Base-by-base conservation (phyloP, 768 basidiomycete genomes). In the Termitomyces sp. region DNA sequence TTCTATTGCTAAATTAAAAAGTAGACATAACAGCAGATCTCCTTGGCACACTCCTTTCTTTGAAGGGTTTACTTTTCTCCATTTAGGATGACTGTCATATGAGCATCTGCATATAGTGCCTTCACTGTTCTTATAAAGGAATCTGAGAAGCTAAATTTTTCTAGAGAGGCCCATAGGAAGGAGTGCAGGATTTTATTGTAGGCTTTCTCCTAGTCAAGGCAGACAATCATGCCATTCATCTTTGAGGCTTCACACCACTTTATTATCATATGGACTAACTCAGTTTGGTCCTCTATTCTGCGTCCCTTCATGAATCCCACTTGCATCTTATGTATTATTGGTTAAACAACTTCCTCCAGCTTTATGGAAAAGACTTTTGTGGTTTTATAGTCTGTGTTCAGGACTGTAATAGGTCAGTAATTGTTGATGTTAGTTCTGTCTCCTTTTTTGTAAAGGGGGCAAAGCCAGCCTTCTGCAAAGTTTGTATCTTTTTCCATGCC, bases 1-100 rank as follows among this genome's bases (percentile, higher is more conserved):
- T 8, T 39, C 18, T n/a, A 39, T 13, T 6, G 12, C 18, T n/a
- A 12, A 6, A 2, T 76, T 67, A 42, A 74, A 76, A 0, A 77
- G 67, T 0, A 76, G 67, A 57, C 76, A 76, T 0, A 71, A 76
- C 0, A 78, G 65, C 0, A 74, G 74, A 61, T 76, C 73, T 0
- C 75, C 74, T 59, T 75, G 74, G 0, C 69, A n/a, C 1, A 62
- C 58, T 13, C 61, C 58, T 26, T 58, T 41, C 6, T 18, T 53
- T 12, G 57, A 43, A 10, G 8, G 18, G 34, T 27, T 47, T 12
- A 55, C 12, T 53, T n/a, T 22, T 46, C 18, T 2, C 58, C 58
- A 27, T 62, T 62, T 0, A 62, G 8, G n/a, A 62, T 50, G 5
- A 59, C 18, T 20, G 5, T 20, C 1, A 55, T 56, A 13, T 48